These are phyloP conservation scores for Conticribra guillardii DNA, from an alignment of 108 stramenopile species.

Conservation along the genomic window DNA sequence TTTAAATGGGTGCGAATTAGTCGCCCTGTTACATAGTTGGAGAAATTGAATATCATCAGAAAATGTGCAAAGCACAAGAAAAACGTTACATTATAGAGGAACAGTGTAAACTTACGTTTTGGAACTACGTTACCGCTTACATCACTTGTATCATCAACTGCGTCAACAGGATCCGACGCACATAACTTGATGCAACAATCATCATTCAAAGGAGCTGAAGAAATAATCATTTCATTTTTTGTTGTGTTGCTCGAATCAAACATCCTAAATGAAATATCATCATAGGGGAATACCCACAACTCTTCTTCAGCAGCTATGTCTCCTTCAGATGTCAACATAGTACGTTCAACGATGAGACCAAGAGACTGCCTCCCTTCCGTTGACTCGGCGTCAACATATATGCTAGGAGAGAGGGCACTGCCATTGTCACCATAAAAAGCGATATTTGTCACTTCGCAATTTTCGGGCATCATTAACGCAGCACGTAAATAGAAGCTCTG, in stretches of 20 bases:
- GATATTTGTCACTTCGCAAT: conserved; percentile 41
- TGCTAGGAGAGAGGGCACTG: conserved; percentile 60
- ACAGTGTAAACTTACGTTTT: neutral
- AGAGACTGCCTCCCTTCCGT: conserved; percentile 70
- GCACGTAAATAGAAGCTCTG: conserved; percentile 53
- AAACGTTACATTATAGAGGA: no score
- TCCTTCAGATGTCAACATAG: conserved; percentile 12
- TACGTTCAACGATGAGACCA: conserved; percentile 50
- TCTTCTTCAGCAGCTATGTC: conserved; percentile 28
- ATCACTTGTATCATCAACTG: neutral
- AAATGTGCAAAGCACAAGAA: no score
- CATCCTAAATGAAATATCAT: conserved; percentile 53
- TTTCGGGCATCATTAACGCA: conserved; percentile 18
- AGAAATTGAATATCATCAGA: no score
- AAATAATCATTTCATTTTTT: conserved; percentile 19
- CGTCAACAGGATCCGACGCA: neutral
- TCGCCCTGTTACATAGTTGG: conserved; percentile 28
- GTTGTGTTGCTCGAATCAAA: conserved; percentile 18
- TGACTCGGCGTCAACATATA: conserved; percentile 46
- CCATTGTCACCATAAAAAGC: conserved; percentile 83
- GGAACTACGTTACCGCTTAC: neutral
- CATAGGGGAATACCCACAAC: conserved; percentile 65
- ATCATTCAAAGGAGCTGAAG: conserved; percentile 7
- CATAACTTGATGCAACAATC: neutral
- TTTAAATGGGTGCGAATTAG: conserved; percentile 16